phyloP scores from a whole-genome alignment of 129 eudicot species.

The Tanacetum coccineum region DNA sequence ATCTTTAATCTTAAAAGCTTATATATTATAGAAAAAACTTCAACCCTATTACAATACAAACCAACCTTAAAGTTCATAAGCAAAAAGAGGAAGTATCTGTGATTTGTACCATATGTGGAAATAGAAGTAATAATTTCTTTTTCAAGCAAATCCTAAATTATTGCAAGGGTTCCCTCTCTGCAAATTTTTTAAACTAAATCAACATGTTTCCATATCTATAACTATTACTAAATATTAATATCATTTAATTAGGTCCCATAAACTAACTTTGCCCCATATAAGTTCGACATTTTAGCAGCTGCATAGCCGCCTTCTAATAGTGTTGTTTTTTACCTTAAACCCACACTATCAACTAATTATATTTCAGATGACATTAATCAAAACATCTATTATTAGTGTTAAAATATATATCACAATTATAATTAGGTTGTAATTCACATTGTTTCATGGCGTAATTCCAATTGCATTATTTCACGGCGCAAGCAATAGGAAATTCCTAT shows the following conservation, averaged over 20 bases:
- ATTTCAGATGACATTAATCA: too few relatives aligned
- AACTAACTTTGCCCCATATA: too few relatives aligned
- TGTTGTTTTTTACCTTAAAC: not conserved
- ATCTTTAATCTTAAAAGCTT: not conserved
- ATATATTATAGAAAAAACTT: not conserved
- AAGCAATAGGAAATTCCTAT: too few relatives aligned
- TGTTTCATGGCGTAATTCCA: too few relatives aligned
- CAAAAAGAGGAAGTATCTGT: not conserved
- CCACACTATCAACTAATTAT: not conserved
- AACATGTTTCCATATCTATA: not conserved
- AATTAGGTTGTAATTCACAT: too few relatives aligned
- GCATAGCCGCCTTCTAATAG: too few relatives aligned
- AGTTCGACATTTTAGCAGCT: too few relatives aligned
- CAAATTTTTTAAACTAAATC: not conserved
- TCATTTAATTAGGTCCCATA: not conserved
- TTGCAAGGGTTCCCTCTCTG: not conserved
- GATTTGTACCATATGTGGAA: not conserved
- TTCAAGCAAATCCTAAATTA: not conserved
- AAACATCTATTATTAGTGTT: too few relatives aligned
- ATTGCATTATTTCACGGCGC: too few relatives aligned
- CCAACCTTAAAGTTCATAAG: not conserved
- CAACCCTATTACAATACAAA: not conserved
- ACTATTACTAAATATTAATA: not conserved
- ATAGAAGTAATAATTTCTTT: slow-evolving; percentile 1
- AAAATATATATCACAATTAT: too few relatives aligned